Percentiles rank a stretch among this genome's conserved stretches.
Conservation (phyloP, 179 eudicot species). For the Beta macrorhiza region DNA sequence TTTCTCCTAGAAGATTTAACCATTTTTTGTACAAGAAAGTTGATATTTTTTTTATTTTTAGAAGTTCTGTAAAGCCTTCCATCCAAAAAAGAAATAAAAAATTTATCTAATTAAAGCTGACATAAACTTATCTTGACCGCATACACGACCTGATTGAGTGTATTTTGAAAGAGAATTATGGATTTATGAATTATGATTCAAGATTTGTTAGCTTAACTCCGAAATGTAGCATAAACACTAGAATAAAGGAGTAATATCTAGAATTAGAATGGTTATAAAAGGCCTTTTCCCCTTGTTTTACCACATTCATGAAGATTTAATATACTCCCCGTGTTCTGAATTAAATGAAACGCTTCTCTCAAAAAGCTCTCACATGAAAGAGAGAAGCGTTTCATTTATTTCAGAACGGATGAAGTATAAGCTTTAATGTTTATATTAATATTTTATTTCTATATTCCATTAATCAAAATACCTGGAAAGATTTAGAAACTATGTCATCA, state of each 20-base stretch:
- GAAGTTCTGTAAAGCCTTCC: neutral
- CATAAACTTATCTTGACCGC: no score
- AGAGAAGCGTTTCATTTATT: no score
- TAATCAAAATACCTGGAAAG: conserved; percentile 36
- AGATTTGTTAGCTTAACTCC: neutral
- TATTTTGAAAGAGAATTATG: no score
- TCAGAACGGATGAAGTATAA: no score
- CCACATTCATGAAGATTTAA: neutral
- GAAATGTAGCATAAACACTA: neutral
- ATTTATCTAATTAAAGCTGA: no score
- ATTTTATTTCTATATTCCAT: neutral
- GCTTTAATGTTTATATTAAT: no score
- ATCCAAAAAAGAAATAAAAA: no score
- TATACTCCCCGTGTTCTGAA: neutral
- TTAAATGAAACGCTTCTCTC: no score
- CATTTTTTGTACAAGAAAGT: neutral
- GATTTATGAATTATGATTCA: neutral
- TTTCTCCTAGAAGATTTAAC: neutral
- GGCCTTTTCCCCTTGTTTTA: neutral
- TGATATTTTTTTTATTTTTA: neutral
- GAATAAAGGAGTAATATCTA: no score
- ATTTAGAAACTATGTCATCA: conserved; percentile 52
- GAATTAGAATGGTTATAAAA: no score
- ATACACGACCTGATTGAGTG: no score
- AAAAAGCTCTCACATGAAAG: no score